Conservation (phyloP, 176 grass and related monocot species). For the Pontederia crassipes region DNA sequence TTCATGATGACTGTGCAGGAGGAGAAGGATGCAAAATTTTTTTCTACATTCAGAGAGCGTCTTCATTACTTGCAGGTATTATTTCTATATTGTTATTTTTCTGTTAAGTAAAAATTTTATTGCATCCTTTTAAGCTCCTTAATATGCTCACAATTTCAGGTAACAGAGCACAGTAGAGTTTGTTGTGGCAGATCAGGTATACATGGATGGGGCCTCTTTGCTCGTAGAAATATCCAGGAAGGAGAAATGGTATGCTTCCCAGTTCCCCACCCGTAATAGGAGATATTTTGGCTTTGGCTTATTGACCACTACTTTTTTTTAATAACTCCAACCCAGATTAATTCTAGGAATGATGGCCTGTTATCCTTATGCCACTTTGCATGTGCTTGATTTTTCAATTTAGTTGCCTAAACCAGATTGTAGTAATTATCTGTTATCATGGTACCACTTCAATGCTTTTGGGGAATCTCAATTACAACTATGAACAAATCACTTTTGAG, state of each 20-base stretch:
- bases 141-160: constrained; percentile 36
- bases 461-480: too few species aligned
- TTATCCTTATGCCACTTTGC: too few species aligned
- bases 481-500: too few species aligned
- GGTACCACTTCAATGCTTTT: too few species aligned
- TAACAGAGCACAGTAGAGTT: constrained; percentile 88
- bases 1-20: constrained; percentile 20
- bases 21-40: constrained; percentile 81
- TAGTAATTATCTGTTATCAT: too few species aligned
- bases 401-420: too few species aligned
- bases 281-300: too few species aligned
- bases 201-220: constrained; percentile 98
- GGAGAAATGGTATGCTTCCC: constrained; percentile 81
- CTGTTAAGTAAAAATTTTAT: not conserved
- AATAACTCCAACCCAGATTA: too few species aligned
- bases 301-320: too few species aligned
- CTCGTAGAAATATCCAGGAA: constrained; percentile 85
- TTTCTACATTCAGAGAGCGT: constrained; percentile 90
- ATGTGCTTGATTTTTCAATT: too few species aligned
- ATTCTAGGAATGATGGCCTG: too few species aligned
- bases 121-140: constrained; percentile 5
- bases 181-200: constrained; percentile 98
- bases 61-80: constrained; percentile 74
- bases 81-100: not conserved
- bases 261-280: not conserved